Evolutionary conservation across 192 early-diverging fungal genomes (phyloP).

Genomic region (Spinellus fusiger): DNA sequence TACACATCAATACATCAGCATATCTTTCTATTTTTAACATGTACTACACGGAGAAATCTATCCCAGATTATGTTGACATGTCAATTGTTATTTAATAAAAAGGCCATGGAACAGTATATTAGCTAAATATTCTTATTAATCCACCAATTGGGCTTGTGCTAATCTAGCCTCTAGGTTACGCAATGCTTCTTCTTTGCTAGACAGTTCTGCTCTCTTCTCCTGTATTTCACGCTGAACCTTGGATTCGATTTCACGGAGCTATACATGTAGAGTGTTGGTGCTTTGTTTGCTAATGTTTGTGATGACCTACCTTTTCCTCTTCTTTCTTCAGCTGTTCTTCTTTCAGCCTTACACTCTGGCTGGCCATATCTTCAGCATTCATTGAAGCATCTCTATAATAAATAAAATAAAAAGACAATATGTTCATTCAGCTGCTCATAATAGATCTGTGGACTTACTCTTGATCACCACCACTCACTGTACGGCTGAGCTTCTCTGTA

Average conservation of each 20-base stretch:
- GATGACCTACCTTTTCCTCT: constrained; percentile 41
- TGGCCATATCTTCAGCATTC: constrained; percentile 33
- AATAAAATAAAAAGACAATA: background rate
- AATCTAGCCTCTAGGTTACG: constrained; percentile 40
- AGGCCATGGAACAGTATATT: background rate
- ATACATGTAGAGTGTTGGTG: background rate
- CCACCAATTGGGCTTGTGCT: constrained; percentile 34
- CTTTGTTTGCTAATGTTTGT: background rate
- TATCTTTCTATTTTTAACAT: too few species aligned
- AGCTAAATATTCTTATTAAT: constrained; percentile 5
- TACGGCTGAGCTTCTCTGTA: constrained; percentile 73
- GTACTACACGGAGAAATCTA: too few species aligned
- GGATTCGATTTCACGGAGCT: constrained; percentile 49
- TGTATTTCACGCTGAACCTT: constrained; percentile 52
- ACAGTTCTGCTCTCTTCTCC: constrained; percentile 52
- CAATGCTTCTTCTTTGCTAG: constrained; percentile 52
- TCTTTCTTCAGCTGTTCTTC: constrained; percentile 52
- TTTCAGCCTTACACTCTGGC: constrained; percentile 37
- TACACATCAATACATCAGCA: too few species aligned
- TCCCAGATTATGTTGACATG: too few species aligned
- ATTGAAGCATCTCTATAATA: constrained; percentile 21
- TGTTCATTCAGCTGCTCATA: background rate
- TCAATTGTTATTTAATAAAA: background rate
- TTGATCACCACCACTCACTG: constrained; percentile 45
- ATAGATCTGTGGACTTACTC: constrained; percentile 8